Conservation (phyloP, 495 filamentous ascomycete species). For the Venustampulla echinocandica region DNA sequence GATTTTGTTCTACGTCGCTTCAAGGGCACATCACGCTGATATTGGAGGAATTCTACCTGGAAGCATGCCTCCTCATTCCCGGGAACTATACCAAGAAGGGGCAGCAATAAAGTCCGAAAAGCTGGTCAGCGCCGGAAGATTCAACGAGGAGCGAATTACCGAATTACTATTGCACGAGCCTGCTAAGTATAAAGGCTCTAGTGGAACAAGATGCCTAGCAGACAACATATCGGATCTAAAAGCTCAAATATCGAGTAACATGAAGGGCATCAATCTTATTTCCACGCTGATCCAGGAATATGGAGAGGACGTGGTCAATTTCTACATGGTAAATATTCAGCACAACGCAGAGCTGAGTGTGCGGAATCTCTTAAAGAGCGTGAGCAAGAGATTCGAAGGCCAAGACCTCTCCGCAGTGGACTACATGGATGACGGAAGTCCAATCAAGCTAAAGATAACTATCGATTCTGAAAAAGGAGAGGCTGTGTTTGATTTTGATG, state of each 20-base stretch:
- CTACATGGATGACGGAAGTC: slow-evolving; percentile 90
- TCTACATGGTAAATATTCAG: slow-evolving; percentile 94
- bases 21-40: slow-evolving; percentile 91
- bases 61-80: slow-evolving; percentile 92
- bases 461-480: slow-evolving; percentile 79
- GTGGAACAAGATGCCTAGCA: slow-evolving; percentile 78
- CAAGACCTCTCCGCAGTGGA: slow-evolving; percentile 67
- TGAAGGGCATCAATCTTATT: slow-evolving; percentile 91
- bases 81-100: slow-evolving; percentile 90
- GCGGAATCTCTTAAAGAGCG: slow-evolving; percentile 69
- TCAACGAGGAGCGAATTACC: slow-evolving; percentile 80
- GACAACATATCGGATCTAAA: slow-evolving; percentile 96
- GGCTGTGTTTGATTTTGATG: slow-evolving; percentile 82
- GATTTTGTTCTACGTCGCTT: slow-evolving; percentile 96
- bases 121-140: slow-evolving; percentile 79
- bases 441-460: slow-evolving; percentile 73
- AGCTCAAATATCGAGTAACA: slow-evolving; percentile 92
- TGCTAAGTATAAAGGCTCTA: slow-evolving; percentile 76
- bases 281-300: slow-evolving; percentile 79
- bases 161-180: slow-evolving; percentile 79
- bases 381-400: slow-evolving; percentile 69
- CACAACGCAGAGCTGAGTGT: slow-evolving; percentile 84
- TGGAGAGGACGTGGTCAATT: slow-evolving; percentile 81
- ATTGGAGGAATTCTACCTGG: slow-evolving; percentile 94
- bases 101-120: slow-evolving; percentile 92